Conservation (phyloP, 2,329 filamentous ascomycete genomes). For the Parastagonospora avenae region DNA sequence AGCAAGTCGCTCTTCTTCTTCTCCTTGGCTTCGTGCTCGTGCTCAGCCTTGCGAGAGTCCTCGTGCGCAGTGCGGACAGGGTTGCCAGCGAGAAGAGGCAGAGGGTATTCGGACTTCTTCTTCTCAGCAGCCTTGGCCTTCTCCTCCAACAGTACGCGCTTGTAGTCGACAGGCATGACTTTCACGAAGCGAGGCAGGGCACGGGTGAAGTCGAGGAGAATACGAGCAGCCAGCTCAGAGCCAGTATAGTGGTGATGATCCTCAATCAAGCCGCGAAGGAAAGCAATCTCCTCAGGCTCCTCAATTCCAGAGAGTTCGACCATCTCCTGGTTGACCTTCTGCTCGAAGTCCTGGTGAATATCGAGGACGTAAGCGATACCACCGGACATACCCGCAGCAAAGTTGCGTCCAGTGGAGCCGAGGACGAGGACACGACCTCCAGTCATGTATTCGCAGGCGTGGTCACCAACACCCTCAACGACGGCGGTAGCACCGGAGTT, state of each 20-base stretch:
- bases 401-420: constrained; percentile 91
- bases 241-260: constrained; percentile 98
- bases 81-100: constrained; percentile 75
- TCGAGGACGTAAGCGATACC: constrained; percentile 96
- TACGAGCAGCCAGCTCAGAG: constrained; percentile 89
- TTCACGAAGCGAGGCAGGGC: constrained; percentile 91
- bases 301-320: constrained; percentile 85
- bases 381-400: constrained; percentile 97
- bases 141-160: constrained; percentile 86
- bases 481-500: constrained; percentile 97
- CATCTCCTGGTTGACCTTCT: constrained; percentile 97
- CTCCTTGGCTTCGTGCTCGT: constrained; percentile 66
- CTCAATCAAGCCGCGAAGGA: constrained; percentile 87
- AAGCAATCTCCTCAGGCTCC: constrained; percentile 87
- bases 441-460: constrained; percentile 99
- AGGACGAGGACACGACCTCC: constrained; percentile 88
- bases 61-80: constrained; percentile 60
- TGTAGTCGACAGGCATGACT: constrained; percentile 93
- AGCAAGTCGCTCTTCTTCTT: constrained; percentile 71
- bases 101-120: constrained; percentile 81
- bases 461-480: constrained; percentile 94
- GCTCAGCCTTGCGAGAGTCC: constrained; percentile 58
- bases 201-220: constrained; percentile 92
- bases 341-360: constrained; percentile 84
- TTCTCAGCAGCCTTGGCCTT: constrained; percentile 83